These are phyloP conservation scores for Trichoderma sp. DNA, from an alignment of 2,329 filamentous ascomycete species.

Conservation along the genomic window DNA sequence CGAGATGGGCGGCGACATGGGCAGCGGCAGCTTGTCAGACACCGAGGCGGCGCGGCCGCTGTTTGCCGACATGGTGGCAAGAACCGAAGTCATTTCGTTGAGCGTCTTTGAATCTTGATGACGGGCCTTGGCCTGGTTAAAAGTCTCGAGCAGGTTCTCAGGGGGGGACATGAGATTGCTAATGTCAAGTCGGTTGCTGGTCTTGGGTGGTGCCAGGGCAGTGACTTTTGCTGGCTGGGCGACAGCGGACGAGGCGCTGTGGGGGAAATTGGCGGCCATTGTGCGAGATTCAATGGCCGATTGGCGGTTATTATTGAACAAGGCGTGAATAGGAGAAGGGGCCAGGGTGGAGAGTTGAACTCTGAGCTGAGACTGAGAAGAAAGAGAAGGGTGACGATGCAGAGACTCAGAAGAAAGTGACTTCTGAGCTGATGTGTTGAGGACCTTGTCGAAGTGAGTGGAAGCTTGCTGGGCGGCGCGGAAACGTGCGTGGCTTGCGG, in stretches of 20 bases:
- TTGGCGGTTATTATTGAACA: conserved; percentile 5
- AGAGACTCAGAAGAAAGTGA: conserved; percentile 25
- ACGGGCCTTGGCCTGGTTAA: conserved; percentile 35
- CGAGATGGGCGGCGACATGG: conserved; percentile 62
- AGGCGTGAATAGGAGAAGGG: conserved; percentile 3
- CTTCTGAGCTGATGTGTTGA: conserved; percentile 26
- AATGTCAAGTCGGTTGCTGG: conserved; percentile 50
- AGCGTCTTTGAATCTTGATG: conserved; percentile 12
- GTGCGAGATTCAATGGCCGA: conserved; percentile 26
- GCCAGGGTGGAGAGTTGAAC: conserved; percentile 6
- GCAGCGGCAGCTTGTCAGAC: conserved; percentile 40
- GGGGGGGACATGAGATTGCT: conserved; percentile 64
- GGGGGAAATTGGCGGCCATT: conserved; percentile 34
- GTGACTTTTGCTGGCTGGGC: conserved; percentile 32
- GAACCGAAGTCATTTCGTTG: neutral
- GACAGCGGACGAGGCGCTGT: conserved; percentile 29
- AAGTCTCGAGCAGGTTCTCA: conserved; percentile 57
- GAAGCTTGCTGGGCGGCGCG: conserved; percentile 33
- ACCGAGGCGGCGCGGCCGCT: conserved; percentile 30
- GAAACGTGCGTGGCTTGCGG: conserved; percentile 26
- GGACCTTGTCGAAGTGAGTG: conserved; percentile 36
- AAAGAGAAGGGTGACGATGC: conserved; percentile 21
- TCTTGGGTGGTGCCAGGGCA: conserved; percentile 30
- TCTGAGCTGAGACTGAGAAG: neutral
- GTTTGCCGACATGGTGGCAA: conserved; percentile 5